phyloP scores from a whole-genome alignment of 805 yeast species.

The Kluyveromyces wickerhamii region DNA sequence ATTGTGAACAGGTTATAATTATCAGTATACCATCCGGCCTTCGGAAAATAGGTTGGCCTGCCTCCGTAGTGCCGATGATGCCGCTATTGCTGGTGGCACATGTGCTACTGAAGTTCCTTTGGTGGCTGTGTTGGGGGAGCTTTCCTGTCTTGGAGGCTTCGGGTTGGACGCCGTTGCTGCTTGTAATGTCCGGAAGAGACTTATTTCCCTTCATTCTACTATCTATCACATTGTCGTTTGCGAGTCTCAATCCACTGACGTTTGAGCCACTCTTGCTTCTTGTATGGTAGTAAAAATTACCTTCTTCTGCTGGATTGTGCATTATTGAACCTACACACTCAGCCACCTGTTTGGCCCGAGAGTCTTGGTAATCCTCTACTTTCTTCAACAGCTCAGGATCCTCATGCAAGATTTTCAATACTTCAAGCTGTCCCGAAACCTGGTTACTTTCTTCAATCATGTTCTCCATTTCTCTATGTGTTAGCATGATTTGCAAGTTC shows the following conservation, averaged over 20 bases:
- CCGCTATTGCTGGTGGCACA: slow-evolving; percentile 43
- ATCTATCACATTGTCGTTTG: slow-evolving; percentile 16
- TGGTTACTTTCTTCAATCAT: slow-evolving; percentile 48
- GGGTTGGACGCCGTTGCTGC: slow-evolving; percentile 1
- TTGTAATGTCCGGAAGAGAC: slow-evolving; percentile 9
- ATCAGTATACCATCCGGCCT: slow-evolving; percentile 67
- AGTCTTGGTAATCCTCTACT: slow-evolving; percentile 16
- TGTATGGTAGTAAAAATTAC: slow-evolving; percentile 21
- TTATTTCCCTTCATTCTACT: slow-evolving; percentile 14
- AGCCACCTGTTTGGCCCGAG: slow-evolving; percentile 14
- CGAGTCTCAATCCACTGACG: slow-evolving; percentile 13
- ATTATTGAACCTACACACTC: background rate
- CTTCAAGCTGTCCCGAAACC: slow-evolving; percentile 49
- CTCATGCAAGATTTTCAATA: slow-evolving; percentile 37
- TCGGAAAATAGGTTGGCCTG: slow-evolving; percentile 46
- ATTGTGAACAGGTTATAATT: slow-evolving; percentile 57
- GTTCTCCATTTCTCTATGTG: slow-evolving; percentile 46
- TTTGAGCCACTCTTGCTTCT: slow-evolving; percentile 27
- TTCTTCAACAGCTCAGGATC: slow-evolving; percentile 24
- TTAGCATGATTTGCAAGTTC: slow-evolving; percentile 52
- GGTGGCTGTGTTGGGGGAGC: slow-evolving; percentile 25
- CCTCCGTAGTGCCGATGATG: slow-evolving; percentile 32
- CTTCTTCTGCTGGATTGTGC: background rate
- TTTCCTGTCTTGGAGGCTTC: slow-evolving; percentile 16
- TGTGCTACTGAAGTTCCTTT: slow-evolving; percentile 29